A percentile compares a stretch with the other conserved stretches of the same genome.
phyloP scores from a whole-genome alignment of 2,329 filamentous ascomycete genomes.

The Diaporthe longicolla region DNA sequence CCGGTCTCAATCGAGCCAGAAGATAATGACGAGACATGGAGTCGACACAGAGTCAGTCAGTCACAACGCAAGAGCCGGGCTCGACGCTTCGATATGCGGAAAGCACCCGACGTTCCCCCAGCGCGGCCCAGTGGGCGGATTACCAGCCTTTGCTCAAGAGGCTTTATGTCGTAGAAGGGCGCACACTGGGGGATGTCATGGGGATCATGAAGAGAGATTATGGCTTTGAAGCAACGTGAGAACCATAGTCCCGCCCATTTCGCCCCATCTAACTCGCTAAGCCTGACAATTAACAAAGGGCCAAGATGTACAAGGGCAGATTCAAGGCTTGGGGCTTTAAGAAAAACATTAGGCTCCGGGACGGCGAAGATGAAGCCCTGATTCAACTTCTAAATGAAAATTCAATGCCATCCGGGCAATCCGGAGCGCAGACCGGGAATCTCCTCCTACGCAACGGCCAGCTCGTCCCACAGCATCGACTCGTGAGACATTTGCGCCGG shows the following conservation, averaged over 20 bases:
- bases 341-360: slow-evolving; percentile 33
- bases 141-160: slow-evolving; percentile 26
- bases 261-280: neutral
- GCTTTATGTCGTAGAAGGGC: slow-evolving; percentile 34
- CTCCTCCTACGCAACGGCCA: slow-evolving; percentile 27
- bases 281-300: slow-evolving; percentile 2
- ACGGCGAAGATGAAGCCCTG: slow-evolving; percentile 3
- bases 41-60: neutral
- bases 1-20: too few species aligned
- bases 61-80: neutral
- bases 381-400: neutral
- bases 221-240: slow-evolving; percentile 33
- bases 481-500: slow-evolving; percentile 23
- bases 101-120: neutral
- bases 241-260: neutral
- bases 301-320: slow-evolving; percentile 36
- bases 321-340: slow-evolving; percentile 18
- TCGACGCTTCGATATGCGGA: neutral
- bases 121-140: neutral
- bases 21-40: neutral
- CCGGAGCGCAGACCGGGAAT: neutral
- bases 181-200: slow-evolving; percentile 36
- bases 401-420: neutral
- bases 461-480: slow-evolving; percentile 27
- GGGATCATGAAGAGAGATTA: slow-evolving; percentile 25